Base-by-base conservation (phyloP, 768 basidiomycete species). In the Boletus rubescentipes region DNA sequence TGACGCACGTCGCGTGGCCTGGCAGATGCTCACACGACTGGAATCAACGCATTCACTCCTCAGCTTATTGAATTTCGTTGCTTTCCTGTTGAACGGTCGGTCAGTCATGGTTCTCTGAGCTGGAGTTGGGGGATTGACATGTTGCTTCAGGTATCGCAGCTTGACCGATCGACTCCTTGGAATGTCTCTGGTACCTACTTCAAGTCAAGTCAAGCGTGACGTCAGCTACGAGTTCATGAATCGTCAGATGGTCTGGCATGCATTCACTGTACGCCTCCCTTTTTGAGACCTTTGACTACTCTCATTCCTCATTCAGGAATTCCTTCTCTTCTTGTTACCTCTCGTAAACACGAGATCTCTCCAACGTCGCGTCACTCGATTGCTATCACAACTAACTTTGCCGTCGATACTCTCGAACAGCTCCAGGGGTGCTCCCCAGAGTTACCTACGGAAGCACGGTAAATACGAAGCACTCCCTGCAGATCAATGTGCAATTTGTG, bases 191-290 rank as follows among this genome's bases (percentile, higher is more conserved):
- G 80, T 86, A 1, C 88, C 95, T 4, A 78, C 89, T 0, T 81
- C 84, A 31, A 74, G 79, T 38, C 79, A 87, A 32, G 79, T 86
- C 34, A 85, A 83, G 56, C 83, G 90, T 16, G 87, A 95, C 61
- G 90, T 98, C 46, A 96, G 91, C 65, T 99, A 97, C 71, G 97
- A 98, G 66, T 98, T 94, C 65, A 96, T 98, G 92, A 98, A 98
- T 64, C 89, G 97, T 61, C 96, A 98, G 70, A 91, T 99, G 82
- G 97, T 99, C 50, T 99, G 97, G 97, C 92, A 95, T 67, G 91
- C 93, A 0, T 96, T 98, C 70, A 98, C 97, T 8, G 96, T 96
- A 65, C 50, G 91, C 46, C 32, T 23, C 20, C 23, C 21, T 34
- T 20, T 39, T 46, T 38, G 32, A 43, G 15, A 20, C 30, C 32